A percentile compares a stretch with the other conserved stretches of the same genome.
Evolutionary conservation across 2,329 filamentous ascomycete genomes (phyloP).

Genomic region (Fonsecaea multimorphosa): DNA sequence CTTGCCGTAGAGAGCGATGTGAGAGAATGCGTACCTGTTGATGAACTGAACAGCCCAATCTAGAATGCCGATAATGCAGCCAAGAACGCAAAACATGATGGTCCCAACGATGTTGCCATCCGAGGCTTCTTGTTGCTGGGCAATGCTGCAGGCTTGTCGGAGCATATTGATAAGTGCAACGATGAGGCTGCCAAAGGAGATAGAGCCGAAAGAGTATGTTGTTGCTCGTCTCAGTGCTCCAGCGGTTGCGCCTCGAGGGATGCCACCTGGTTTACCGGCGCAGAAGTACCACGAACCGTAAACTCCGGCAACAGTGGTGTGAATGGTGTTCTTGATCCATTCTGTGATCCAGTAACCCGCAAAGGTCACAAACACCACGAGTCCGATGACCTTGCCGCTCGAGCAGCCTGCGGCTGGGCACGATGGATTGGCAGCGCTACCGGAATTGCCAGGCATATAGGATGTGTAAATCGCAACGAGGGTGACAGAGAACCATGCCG

Average conservation of each 20-base stretch:
- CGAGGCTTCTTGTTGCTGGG: conserved; percentile 67
- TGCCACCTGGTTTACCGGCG: conserved; percentile 63
- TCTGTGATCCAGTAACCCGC: conserved; percentile 94
- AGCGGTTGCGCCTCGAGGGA: conserved; percentile 78
- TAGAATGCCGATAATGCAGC: conserved; percentile 76
- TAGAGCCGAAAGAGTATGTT: conserved; percentile 91
- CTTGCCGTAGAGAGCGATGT: conserved; percentile 92
- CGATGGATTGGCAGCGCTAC: conserved; percentile 56
- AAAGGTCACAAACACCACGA: conserved; percentile 87
- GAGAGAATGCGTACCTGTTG: conserved; percentile 90
- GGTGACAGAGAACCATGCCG: conserved; percentile 85
- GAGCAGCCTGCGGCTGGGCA: conserved; percentile 67
- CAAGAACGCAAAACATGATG: conserved; percentile 74
- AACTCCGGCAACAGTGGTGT: conserved; percentile 83
- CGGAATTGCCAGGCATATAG: conserved; percentile 68
- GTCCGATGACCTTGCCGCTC: conserved; percentile 76
- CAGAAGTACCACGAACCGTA: conserved; percentile 96
- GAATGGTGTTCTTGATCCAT: conserved; percentile 91
- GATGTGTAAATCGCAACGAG: conserved; percentile 85
- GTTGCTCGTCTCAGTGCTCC: conserved; percentile 81
- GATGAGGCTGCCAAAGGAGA: conserved; percentile 82
- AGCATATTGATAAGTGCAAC: conserved; percentile 87
- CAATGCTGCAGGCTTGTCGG: conserved; percentile 81
- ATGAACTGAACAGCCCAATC: conserved; percentile 88
- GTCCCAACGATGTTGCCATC: conserved; percentile 72